Conservation (phyloP, 163 green algal genomes). For the Scenedesmus sp. region DNA sequence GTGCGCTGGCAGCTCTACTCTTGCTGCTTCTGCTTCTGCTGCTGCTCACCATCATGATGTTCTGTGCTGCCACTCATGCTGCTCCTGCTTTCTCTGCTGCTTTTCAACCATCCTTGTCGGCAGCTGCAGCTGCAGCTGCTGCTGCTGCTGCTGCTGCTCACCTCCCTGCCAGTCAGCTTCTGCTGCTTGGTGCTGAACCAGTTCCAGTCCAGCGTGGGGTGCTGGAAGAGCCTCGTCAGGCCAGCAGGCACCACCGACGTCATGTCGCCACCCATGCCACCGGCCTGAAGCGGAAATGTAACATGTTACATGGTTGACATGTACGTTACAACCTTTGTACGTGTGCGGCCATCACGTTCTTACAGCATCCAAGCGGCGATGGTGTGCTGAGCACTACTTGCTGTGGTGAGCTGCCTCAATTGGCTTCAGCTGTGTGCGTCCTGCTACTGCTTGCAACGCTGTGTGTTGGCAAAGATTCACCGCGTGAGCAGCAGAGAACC, state of each 20-base stretch:
- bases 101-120: too few relatives aligned
- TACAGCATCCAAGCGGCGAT: too few relatives aligned
- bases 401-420: too few relatives aligned
- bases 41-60: background rate
- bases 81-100: background rate
- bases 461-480: too few relatives aligned
- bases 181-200: constrained; percentile 79
- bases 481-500: too few relatives aligned
- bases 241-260: constrained; percentile 77
- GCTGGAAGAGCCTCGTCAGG: constrained; percentile 88
- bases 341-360: too few relatives aligned
- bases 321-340: too few relatives aligned
- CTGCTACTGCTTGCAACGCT: too few relatives aligned
- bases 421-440: too few relatives aligned
- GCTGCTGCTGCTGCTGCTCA: constrained; percentile 52
- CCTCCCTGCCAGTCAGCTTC: constrained; percentile 73
- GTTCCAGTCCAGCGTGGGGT: constrained; percentile 89
- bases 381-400: too few relatives aligned
- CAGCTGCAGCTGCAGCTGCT: background rate
- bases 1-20: background rate
- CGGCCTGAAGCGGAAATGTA: constrained; percentile 31
- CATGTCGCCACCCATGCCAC: constrained; percentile 57
- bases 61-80: background rate
- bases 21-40: background rate
- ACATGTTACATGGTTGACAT: too few relatives aligned